These are phyloP conservation scores for Penstemon barbatus DNA, from an alignment of 257 asterid genomes.

Conservation along the genomic window DNA sequence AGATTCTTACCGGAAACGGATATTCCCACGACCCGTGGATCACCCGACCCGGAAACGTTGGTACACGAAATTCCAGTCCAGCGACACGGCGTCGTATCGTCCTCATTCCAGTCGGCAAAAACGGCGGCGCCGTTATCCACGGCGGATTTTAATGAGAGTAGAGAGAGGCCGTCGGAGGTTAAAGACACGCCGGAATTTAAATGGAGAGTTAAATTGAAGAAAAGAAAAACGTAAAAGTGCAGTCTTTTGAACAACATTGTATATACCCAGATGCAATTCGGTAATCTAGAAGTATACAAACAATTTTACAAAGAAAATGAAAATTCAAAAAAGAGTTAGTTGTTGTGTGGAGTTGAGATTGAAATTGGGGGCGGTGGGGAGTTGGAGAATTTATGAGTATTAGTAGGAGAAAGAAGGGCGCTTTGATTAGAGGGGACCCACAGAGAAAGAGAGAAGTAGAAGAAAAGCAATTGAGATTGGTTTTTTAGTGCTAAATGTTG, in stretches of 20 bases:
- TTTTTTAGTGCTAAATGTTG: background rate
- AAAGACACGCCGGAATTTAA: conserved; percentile 32
- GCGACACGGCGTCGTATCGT: conserved; percentile 70
- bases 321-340: background rate
- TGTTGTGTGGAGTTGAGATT: background rate
- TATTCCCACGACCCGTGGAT: conserved; percentile 77
- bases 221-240: conserved; percentile 29
- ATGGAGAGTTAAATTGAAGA: conserved; percentile 28
- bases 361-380: background rate
- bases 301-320: background rate
- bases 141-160: conserved; percentile 75
- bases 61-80: conserved; percentile 89
- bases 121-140: conserved; percentile 45
- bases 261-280: background rate
- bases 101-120: conserved; percentile 75
- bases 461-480: background rate
- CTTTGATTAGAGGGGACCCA: conserved; percentile 43
- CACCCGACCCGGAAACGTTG: conserved; percentile 61
- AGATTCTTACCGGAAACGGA: conserved; percentile 66
- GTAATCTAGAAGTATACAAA: no score
- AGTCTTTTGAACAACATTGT: conserved; percentile 35
- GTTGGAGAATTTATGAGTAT: conserved; percentile 53
- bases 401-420: conserved; percentile 33
- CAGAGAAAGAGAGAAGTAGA: conserved; percentile 6
- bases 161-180: conserved; percentile 69